A percentile compares a stretch with the other conserved stretches of the same genome.
Conservation (phyloP, 495 filamentous ascomycete genomes). For the Trichoderma virens region DNA sequence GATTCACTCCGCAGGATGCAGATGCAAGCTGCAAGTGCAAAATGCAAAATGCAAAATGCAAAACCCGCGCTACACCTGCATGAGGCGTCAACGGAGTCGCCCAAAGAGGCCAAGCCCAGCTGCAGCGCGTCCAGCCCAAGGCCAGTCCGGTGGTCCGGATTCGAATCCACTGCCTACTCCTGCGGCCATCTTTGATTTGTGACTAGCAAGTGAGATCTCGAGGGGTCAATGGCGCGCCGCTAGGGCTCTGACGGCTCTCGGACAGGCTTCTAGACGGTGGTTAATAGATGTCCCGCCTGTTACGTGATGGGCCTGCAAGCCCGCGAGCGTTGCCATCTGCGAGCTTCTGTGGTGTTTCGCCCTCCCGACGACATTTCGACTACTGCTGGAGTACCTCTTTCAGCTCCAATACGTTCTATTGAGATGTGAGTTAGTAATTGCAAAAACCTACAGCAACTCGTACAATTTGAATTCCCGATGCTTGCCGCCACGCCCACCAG, state of each 20-base stretch:
- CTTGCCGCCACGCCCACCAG: background rate
- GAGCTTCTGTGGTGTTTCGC: too few relatives aligned
- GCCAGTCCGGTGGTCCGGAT: background rate
- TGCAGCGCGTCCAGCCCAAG: too few relatives aligned
- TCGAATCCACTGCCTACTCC: too few relatives aligned
- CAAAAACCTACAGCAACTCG: too few relatives aligned
- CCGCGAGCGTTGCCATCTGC: background rate
- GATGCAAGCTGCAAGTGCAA: too few relatives aligned
- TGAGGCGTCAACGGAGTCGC: constrained; percentile 5
- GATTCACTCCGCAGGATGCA: background rate
- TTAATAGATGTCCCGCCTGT: background rate
- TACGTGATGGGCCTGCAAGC: background rate
- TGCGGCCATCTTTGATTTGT: constrained; percentile 1
- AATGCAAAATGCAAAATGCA: background rate
- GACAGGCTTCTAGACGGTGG: background rate
- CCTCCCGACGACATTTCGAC: too few relatives aligned
- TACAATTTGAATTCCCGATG: background rate
- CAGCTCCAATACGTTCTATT: too few relatives aligned
- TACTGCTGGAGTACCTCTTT: too few relatives aligned
- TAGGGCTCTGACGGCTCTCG: background rate
- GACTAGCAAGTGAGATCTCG: background rate
- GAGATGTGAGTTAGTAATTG: too few relatives aligned
- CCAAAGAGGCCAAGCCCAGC: background rate
- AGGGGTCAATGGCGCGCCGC: background rate
- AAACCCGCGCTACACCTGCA: background rate